Base-by-base conservation (phyloP, 306 rosid genomes). In the Cicer bijugum region DNA sequence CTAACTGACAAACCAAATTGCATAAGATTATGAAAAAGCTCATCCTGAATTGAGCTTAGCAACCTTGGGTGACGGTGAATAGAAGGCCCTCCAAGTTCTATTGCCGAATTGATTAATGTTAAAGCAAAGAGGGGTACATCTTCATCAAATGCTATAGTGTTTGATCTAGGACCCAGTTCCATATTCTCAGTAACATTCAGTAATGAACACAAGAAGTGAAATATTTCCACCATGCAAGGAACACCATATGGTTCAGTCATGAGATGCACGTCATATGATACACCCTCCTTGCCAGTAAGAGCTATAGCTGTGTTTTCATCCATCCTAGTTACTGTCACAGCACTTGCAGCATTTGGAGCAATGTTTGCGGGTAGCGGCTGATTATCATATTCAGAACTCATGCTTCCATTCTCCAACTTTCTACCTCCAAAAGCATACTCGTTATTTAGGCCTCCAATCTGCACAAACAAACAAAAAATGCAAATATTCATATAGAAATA, bases 221-320 rank as follows among this genome's bases (percentile, higher is more conserved):
- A 91, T 81, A 90, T 90, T 83, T 95, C 97, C 85, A 95, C 93
- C 99, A 95, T 95, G 89, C 99, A 91, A 55, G 99, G 93, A 65
- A 89, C 97, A 67, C 99, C 99, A 56, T 86, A 94, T 10, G 97
- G 99, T 80, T 87, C 98, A 60, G 89, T 88, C 96, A 89, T 89
- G 20, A 85, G 88, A 83, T 88, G 97, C 72, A 79, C 56, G 70
- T 89, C 96, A 81, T 84, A 87, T n/a, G 88, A 83, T 66, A 72
- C 90, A 52, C 88, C 50, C 20, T 88, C 94, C 87, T 86, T 89
- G 74, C 84, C 89, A 12, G 75, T 76, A 71, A 84, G 72, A 67
- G 84, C 79, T 79, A 84, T 80, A 1, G 85, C 70, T 35, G 78
- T 61, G 84, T 81, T 89, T 78, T 89, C 96, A 28, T 87, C 89